These are phyloP conservation scores for Phaeosphaeriaceae sp. DNA, from an alignment of 2,329 filamentous ascomycete genomes.

Conservation along the genomic window DNA sequence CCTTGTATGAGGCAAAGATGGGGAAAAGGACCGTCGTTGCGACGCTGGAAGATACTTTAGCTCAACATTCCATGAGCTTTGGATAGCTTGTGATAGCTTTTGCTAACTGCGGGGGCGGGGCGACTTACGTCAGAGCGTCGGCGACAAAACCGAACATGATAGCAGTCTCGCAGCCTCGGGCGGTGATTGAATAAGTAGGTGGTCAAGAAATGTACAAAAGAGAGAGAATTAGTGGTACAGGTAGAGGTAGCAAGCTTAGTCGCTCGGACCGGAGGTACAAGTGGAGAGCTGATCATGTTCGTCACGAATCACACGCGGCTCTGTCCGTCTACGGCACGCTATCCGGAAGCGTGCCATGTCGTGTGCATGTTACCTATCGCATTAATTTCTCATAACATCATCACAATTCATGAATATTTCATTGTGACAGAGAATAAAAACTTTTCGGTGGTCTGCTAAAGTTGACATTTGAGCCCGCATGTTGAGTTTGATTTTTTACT, in stretches of 20 bases:
- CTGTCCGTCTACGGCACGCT: slow-evolving; percentile 8
- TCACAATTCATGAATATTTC: no score
- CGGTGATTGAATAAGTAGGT: slow-evolving; percentile 5
- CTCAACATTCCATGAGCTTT: slow-evolving; percentile 14
- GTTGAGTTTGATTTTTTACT: no score
- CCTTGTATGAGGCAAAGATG: slow-evolving; percentile 97
- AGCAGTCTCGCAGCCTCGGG: slow-evolving; percentile 5
- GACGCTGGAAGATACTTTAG: slow-evolving; percentile 37
- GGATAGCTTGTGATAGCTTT: slow-evolving; percentile 10
- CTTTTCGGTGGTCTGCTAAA: no score
- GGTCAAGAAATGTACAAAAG: slow-evolving; percentile 5
- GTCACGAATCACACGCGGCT: slow-evolving; percentile 4
- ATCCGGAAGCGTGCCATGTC: slow-evolving; percentile 5
- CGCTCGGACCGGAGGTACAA: neutral
- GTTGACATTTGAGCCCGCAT: no score
- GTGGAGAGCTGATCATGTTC: slow-evolving; percentile 19
- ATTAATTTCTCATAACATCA: neutral
- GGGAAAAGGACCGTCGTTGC: slow-evolving; percentile 87
- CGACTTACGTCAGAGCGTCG: slow-evolving; percentile 46
- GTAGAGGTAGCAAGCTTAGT: slow-evolving; percentile 2
- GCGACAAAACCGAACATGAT: slow-evolving; percentile 48
- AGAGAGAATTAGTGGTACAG: neutral
- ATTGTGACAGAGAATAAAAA: no score
- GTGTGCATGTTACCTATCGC: neutral
- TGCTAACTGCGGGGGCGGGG: slow-evolving; percentile 35